These are phyloP conservation scores for Ceratobasidium sp. DNA, from an alignment of 1,284 basidiomycete species.

Conservation along the genomic window DNA sequence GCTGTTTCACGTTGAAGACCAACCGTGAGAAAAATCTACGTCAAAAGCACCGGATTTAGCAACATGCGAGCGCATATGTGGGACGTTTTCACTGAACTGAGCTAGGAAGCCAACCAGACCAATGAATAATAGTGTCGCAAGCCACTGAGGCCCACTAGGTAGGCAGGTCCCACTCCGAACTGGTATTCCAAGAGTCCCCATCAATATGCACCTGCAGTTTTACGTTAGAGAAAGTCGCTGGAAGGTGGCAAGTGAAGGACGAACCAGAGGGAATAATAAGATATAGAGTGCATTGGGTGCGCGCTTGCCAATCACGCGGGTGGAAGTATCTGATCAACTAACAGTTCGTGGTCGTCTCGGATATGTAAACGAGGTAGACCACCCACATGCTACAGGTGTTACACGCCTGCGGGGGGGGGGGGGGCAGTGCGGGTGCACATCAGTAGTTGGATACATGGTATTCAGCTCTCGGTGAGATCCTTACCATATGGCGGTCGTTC, in stretches of 20 bases:
- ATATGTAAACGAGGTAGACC: background rate
- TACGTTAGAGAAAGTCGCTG: background rate
- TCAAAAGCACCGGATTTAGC: background rate
- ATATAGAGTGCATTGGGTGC: slow-evolving; percentile 60
- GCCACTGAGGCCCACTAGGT: slow-evolving; percentile 23
- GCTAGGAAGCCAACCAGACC: slow-evolving; percentile 47
- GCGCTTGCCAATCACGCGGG: slow-evolving; percentile 58
- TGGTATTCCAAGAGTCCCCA: slow-evolving; percentile 53
- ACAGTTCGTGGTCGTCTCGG: background rate
- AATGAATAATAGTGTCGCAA: slow-evolving; percentile 39
- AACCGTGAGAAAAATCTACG: slow-evolving; percentile 66
- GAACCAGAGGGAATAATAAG: slow-evolving; percentile 56
- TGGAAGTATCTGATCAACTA: slow-evolving; percentile 53
- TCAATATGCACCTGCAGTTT: background rate
- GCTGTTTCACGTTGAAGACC: slow-evolving; percentile 74
- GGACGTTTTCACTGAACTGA: slow-evolving; percentile 38
- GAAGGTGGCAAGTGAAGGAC: background rate
- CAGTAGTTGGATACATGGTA: background rate
- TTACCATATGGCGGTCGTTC: slow-evolving; percentile 51
- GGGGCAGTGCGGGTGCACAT: no score
- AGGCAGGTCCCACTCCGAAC: slow-evolving; percentile 11
- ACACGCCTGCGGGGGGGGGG: background rate
- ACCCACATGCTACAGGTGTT: slow-evolving; percentile 48
- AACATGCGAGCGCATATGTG: background rate
- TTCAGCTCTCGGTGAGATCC: background rate